A percentile compares a stretch with the other conserved stretches of the same genome.
phyloP scores from a whole-genome alignment of 2,329 filamentous ascomycete species.

The Fusarium coffeatum region DNA sequence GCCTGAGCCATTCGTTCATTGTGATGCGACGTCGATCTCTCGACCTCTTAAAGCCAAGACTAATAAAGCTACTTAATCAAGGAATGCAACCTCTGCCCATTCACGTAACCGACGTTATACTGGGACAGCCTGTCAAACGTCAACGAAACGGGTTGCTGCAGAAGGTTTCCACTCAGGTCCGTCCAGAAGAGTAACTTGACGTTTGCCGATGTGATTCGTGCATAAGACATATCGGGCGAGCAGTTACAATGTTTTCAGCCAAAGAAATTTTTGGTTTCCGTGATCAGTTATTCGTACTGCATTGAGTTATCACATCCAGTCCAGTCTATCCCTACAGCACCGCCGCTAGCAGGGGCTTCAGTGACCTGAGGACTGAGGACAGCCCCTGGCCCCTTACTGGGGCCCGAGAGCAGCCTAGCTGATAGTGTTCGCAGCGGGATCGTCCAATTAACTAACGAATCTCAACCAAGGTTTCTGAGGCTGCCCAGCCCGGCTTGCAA shows the following conservation, averaged over 20 bases:
- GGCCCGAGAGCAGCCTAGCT: slow-evolving; percentile 21
- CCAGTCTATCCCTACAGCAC: slow-evolving; percentile 4
- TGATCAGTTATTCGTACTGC: slow-evolving; percentile 10
- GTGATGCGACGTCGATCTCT: slow-evolving; percentile 28
- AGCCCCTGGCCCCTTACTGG: slow-evolving; percentile 38
- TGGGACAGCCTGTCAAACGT: slow-evolving; percentile 32
- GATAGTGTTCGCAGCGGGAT: slow-evolving; percentile 11
- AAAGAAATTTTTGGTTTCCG: slow-evolving; percentile 11
- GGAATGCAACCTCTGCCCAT: slow-evolving; percentile 34
- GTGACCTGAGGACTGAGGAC: slow-evolving; percentile 30
- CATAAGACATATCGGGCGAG: slow-evolving; percentile 2
- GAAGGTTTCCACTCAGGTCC: slow-evolving; percentile 23
- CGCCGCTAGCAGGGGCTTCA: slow-evolving; percentile 36
- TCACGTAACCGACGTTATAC: slow-evolving; percentile 23
- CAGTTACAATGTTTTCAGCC: slow-evolving; percentile 20
- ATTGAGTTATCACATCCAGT: slow-evolving; percentile 14
- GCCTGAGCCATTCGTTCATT: slow-evolving; percentile 26
- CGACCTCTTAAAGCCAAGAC: slow-evolving; percentile 26
- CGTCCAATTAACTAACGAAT: slow-evolving; percentile 33
- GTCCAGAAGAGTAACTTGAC: slow-evolving; percentile 16
- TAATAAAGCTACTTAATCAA: slow-evolving; percentile 10
- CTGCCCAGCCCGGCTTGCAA: slow-evolving; percentile 17
- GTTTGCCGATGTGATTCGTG: slow-evolving; percentile 23
- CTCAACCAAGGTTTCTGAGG: slow-evolving; percentile 30
- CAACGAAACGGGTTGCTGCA: slow-evolving; percentile 32